These are phyloP conservation scores for Trichoderma sp. DNA, from an alignment of 2,329 filamentous ascomycete species.

Conservation along the genomic window DNA sequence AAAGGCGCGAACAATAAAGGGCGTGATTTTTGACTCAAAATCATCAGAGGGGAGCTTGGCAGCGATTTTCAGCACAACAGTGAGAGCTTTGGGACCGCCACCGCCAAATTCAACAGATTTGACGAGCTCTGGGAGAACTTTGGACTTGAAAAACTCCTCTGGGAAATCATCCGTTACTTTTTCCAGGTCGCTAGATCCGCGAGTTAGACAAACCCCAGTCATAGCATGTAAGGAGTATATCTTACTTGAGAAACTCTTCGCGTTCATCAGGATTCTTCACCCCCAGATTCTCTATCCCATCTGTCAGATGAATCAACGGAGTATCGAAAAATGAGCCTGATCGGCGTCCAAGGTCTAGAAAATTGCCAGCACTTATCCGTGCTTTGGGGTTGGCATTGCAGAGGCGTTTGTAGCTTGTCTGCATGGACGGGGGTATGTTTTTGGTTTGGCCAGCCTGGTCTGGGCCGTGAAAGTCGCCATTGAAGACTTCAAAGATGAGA, in stretches of 20 bases:
- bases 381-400: slow-evolving; percentile 87
- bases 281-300: slow-evolving; percentile 88
- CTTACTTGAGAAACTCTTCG: slow-evolving; percentile 73
- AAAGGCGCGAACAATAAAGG: slow-evolving; percentile 84
- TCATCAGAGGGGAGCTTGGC: slow-evolving; percentile 85
- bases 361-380: slow-evolving; percentile 76
- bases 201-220: slow-evolving; percentile 35
- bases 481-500: slow-evolving; percentile 87
- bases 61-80: slow-evolving; percentile 85
- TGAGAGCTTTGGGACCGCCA: slow-evolving; percentile 86
- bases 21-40: slow-evolving; percentile 78
- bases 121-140: slow-evolving; percentile 89
- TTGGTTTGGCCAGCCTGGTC: slow-evolving; percentile 86
- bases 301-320: slow-evolving; percentile 83
- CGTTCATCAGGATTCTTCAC: slow-evolving; percentile 82
- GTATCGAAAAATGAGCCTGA: slow-evolving; percentile 88
- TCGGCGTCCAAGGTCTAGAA: slow-evolving; percentile 83
- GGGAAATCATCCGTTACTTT: slow-evolving; percentile 89
- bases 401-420: slow-evolving; percentile 84
- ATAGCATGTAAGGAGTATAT: slow-evolving; percentile 23
- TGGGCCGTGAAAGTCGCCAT: slow-evolving; percentile 70
- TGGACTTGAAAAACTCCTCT: slow-evolving; percentile 97
- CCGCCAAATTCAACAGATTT: slow-evolving; percentile 99
- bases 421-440: slow-evolving; percentile 82
- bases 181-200: slow-evolving; percentile 64